Evolutionary conservation across 495 filamentous ascomycete genomes (phyloP), one percentile per base, ranked within the genome.

Genomic region (Ramalina peruviana): DNA sequence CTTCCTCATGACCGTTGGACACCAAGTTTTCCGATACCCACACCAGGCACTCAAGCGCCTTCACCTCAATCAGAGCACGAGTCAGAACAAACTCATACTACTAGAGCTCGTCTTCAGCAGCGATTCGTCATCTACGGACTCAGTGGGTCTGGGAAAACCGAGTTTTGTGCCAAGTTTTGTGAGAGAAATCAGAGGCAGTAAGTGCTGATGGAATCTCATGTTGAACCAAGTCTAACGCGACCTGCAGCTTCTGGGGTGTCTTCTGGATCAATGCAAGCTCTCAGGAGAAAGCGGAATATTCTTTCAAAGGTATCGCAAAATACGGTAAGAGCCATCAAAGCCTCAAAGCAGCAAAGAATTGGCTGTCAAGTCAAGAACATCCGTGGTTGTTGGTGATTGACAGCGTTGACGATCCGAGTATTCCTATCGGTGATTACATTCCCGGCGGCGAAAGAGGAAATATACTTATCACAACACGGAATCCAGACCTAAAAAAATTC

Each of bases 381-480:
- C 58, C 52, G 6, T 70, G 66, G 23, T 4, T 25, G 23, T 25
- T 25, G 23, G 23, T 25, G 6, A 25, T 25, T 25, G 23, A 25
- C 6, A 72, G 70, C 48, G 66, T 65, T 2, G 68, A 72, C 46
- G 56, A 69, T 46, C 49, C 54, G 17, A 51, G 52, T 5, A 48
- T 62, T 16, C 33, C 57, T 20, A n/a, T 69, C 15, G 48, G 51
- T 15, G 43, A 60, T 16, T 64, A 53, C 48, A 65, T 68, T 39
- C 68, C 68, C 9, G 46, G 48, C 26, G 66, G 66, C 3, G 54
- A 60, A 6, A 54, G 56, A 48, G 69, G 68, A n/a, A 26, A 51
- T 49, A 62, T 72, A 44, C 49, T 71, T 10, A 56, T 72, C 11
- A 68, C 68, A 1, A 70, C 69, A 13, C 54, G 68, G 20, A 66